Percentiles rank a stretch among this genome's conserved stretches.
These are phyloP conservation scores for Cercospora zeae-maydis DNA, from an alignment of 2,329 filamentous ascomycete species.

Conservation along the genomic window DNA sequence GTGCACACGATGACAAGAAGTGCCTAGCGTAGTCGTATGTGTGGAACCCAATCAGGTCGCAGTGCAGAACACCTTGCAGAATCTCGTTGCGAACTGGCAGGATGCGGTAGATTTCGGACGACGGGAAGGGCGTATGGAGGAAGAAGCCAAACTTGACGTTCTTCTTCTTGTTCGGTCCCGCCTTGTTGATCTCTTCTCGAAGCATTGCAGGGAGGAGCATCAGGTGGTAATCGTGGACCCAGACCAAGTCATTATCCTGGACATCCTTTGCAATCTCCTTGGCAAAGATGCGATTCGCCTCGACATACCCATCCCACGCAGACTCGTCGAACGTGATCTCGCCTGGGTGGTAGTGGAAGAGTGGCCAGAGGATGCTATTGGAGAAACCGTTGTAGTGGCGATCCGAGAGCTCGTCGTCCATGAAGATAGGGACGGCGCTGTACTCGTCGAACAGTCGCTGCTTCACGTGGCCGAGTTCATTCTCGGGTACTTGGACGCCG, in stretches of 20 bases:
- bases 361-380: constrained; percentile 96
- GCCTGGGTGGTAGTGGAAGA: constrained; percentile 97
- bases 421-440: constrained; percentile 84
- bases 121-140: constrained; percentile 94
- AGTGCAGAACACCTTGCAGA: constrained; percentile 81
- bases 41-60: constrained; percentile 95
- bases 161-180: constrained; percentile 64
- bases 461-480: constrained; percentile 70
- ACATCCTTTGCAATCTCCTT: constrained; percentile 83
- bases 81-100: constrained; percentile 88
- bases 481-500: constrained; percentile 82
- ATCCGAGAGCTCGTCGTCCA: constrained; percentile 89
- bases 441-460: constrained; percentile 81
- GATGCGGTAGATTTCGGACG: constrained; percentile 94
- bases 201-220: constrained; percentile 97
- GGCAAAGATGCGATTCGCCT: constrained; percentile 90
- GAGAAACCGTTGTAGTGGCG: constrained; percentile 97
- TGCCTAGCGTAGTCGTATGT: constrained; percentile 99
- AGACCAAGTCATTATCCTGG: constrained; percentile 88
- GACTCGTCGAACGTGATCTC: constrained; percentile 98
- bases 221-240: constrained; percentile 98
- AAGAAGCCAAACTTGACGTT: constrained; percentile 99
- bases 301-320: constrained; percentile 87
- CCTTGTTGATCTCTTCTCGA: constrained; percentile 67
- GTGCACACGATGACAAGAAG: constrained; percentile 94